Percentiles rank a stretch among this genome's conserved stretches.
phyloP scores from a whole-genome alignment of 2,329 filamentous ascomycete species.

The Hymenoscyphus fructigenus region DNA sequence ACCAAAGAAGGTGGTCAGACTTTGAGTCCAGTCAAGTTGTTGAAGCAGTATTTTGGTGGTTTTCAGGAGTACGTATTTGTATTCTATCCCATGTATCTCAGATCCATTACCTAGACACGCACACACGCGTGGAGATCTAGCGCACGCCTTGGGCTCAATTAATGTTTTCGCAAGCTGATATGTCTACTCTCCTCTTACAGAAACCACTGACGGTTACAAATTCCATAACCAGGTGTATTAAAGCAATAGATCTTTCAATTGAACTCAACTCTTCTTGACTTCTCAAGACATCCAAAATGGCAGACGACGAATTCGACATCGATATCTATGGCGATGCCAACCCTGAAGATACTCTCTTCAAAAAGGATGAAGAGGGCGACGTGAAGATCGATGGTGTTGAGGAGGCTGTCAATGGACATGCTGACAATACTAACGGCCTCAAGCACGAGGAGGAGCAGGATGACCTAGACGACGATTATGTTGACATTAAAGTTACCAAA shows the following conservation, averaged over 20 bases:
- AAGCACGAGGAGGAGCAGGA: conserved; percentile 39
- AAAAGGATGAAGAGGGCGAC: conserved; percentile 39
- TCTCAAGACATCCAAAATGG: conserved; percentile 46
- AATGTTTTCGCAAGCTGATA: conserved; percentile 37
- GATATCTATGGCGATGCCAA: conserved; percentile 67
- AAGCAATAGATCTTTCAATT: conserved; percentile 29
- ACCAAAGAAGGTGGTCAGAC: conserved; percentile 37
- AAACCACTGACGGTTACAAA: conserved; percentile 31
- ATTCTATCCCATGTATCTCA: conserved; percentile 38
- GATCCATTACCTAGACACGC: conserved; percentile 22
- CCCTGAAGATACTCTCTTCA: conserved; percentile 42
- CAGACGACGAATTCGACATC: conserved; percentile 71
- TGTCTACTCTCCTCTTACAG: conserved; percentile 32
- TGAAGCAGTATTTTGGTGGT: conserved; percentile 30
- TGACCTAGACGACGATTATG: conserved; percentile 41
- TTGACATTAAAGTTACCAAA: conserved; percentile 43
- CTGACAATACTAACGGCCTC: conserved; percentile 27
- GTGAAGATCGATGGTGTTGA: conserved; percentile 39
- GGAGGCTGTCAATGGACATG: conserved; percentile 27
- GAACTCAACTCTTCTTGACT: conserved; percentile 19
- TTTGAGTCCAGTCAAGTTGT: conserved; percentile 34
- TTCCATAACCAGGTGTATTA: conserved; percentile 30
- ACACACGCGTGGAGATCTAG: conserved; percentile 17
- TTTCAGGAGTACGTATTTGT: conserved; percentile 39
- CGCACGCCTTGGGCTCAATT: conserved; percentile 8